Percentiles rank a stretch among this genome's conserved stretches.
These are phyloP conservation scores for Fusarium subtropicale DNA, from an alignment of 2,329 filamentous ascomycete genomes.

Conservation along the genomic window DNA sequence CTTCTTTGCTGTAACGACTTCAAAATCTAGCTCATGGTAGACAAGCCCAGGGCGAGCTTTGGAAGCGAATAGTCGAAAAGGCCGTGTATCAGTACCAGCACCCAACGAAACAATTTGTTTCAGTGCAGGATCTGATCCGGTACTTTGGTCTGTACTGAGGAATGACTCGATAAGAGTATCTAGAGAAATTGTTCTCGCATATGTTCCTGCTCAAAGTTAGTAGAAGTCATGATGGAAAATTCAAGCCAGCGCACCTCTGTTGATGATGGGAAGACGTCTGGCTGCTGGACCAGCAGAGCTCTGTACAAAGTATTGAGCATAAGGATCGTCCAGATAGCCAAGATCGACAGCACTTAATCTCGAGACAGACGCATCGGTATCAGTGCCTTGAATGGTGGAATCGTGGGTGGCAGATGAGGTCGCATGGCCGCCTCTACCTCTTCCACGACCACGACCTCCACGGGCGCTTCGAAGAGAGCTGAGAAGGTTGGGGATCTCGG, in stretches of 20 bases:
- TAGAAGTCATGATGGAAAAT: constrained; percentile 1
- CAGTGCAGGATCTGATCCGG: constrained; percentile 41
- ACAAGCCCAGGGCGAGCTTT: constrained; percentile 60
- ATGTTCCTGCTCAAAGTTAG: constrained; percentile 76
- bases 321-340: constrained; percentile 87
- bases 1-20: constrained; percentile 76
- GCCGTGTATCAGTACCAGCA: constrained; percentile 92
- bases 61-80: constrained; percentile 76
- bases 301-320: constrained; percentile 76
- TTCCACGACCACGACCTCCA: constrained; percentile 50
- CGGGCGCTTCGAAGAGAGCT: constrained; percentile 60
- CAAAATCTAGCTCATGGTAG: constrained; percentile 96
- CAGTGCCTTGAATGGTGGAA: constrained; percentile 84
- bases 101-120: constrained; percentile 92
- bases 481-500: constrained; percentile 82
- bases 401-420: constrained; percentile 67
- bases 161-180: constrained; percentile 82
- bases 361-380: constrained; percentile 90
- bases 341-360: constrained; percentile 87
- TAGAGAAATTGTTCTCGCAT: constrained; percentile 85
- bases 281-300: constrained; percentile 59
- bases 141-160: constrained; percentile 58
- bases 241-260: constrained; percentile 73
- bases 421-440: constrained; percentile 51
- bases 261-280: constrained; percentile 88